A percentile compares a stretch with the other conserved stretches of the same genome.
These are phyloP conservation scores for Filosporella fistucella DNA, from an alignment of 495 filamentous ascomycete genomes.

Conservation along the genomic window DNA sequence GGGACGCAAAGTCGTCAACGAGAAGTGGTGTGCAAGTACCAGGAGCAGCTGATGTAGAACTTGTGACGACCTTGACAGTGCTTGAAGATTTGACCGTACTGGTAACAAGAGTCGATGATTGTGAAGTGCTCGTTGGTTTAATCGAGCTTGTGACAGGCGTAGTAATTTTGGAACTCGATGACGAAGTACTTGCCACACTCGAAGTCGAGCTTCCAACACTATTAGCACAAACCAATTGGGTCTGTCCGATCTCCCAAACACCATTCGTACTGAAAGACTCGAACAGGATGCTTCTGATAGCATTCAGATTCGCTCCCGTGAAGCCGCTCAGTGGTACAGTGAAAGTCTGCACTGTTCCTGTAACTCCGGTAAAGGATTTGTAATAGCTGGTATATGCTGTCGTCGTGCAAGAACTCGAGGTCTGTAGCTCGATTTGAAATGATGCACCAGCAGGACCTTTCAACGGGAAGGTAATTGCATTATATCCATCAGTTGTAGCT, in stretches of 20 bases:
- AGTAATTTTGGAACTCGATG: neutral
- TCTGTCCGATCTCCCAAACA: constrained; percentile 48
- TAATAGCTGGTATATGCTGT: constrained; percentile 42
- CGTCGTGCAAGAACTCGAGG: constrained; percentile 35
- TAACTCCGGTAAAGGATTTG: constrained; percentile 41
- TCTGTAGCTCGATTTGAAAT: constrained; percentile 52
- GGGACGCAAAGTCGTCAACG: constrained; percentile 59
- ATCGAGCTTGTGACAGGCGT: neutral
- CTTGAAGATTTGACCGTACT: constrained; percentile 15
- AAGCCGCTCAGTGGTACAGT: constrained; percentile 49
- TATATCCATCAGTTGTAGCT: constrained; percentile 40
- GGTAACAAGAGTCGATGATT: neutral
- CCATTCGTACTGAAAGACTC: constrained; percentile 37
- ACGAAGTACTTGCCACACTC: neutral
- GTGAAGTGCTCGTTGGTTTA: neutral
- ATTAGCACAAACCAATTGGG: constrained; percentile 42
- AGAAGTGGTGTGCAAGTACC: constrained; percentile 45
- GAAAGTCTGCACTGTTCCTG: constrained; percentile 45
- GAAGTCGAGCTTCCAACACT: neutral
- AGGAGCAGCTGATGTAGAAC: constrained; percentile 14
- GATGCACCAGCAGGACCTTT: constrained; percentile 46
- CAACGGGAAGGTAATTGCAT: constrained; percentile 48
- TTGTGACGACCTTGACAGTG: constrained; percentile 11
- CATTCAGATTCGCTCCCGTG: constrained; percentile 43
- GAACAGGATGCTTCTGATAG: constrained; percentile 48